Base-by-base conservation (phyloP, 768 basidiomycete genomes). In the Suillus brevipes region DNA sequence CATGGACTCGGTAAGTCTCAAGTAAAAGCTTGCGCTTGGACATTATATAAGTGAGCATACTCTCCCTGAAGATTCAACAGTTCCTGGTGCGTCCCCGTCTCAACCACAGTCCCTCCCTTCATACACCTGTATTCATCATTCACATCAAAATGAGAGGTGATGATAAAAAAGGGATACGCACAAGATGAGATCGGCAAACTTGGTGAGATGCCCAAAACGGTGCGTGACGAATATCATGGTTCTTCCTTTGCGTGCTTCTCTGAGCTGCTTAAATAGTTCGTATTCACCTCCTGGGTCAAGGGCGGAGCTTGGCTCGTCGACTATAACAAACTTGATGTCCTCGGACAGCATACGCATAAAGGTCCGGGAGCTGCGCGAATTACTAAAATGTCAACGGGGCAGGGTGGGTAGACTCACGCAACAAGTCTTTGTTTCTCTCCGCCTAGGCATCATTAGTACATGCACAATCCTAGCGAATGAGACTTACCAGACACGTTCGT, bases 151-250 rank as follows among this genome's bases (percentile, higher is more conserved):
- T 25, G 16, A 12, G 28, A 58, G 8, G 6, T 18, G 25, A 60
- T 12, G 36, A 37, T 47, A 25, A 37, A 31, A 28, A 53, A 57
- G 25, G 28, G 40, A 20, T 40, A 68, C 79, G 43, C 53, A 80
- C 78, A 81, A 63, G 28, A 81, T 78, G 3, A 75, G 28, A 60
- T 81, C 78, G 0, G 80, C 81, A 40, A 74, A 64, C 47, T 74
- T 76, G 6, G 78, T 79, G 53, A 79, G 65, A 66, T 79, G 77
- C 13, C 75, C 79, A 45, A 78, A 80, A 6, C 80, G 74, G 64
- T 81, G 80, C 0, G 79, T 80, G 7, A 80, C 77, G 42, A 81
- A 79, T 31, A 81, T 70, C 77, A 79, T 77, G 4, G 80, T 81
- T 53, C 77, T 73, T 0, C 75, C 78, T 16, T 74, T 66, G 45